Evolutionary conservation across 257 asterid genomes (phyloP).

Genomic region (Solanum pennellii): DNA sequence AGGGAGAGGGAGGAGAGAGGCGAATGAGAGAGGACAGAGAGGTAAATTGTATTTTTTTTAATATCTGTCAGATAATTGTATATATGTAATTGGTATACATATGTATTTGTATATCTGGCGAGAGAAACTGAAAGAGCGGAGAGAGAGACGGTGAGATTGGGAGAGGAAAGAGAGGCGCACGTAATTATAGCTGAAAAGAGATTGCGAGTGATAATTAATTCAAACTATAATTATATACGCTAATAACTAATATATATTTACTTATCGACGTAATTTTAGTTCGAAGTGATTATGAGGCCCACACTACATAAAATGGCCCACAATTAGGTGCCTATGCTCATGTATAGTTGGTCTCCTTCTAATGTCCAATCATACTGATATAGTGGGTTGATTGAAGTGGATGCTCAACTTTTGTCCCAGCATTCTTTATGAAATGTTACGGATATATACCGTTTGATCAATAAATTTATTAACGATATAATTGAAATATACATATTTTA

Average conservation of each 20-base stretch:
- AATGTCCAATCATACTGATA: neutral
- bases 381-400: neutral
- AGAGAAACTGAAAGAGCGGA: neutral
- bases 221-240: too few relatives aligned
- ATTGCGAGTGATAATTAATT: accelerated
- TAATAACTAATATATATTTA: too few relatives aligned
- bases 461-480: neutral
- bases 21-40: too few relatives aligned
- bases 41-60: too few relatives aligned
- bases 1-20: too few relatives aligned
- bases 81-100: too few relatives aligned
- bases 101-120: too few relatives aligned
- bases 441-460: neutral
- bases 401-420: neutral
- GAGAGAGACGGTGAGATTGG: too few relatives aligned
- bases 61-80: too few relatives aligned
- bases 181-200: neutral
- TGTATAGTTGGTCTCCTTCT: neutral
- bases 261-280: neutral
- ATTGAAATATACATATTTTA: neutral
- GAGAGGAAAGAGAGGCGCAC: neutral
- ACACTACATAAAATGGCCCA: neutral
- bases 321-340: neutral
- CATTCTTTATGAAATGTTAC: neutral
- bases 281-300: neutral